Percentiles rank a stretch among this genome's conserved stretches.
phyloP scores from a whole-genome alignment of 169 alveolate genomes.

The Ichthyophthirius multifiliis region DNA sequence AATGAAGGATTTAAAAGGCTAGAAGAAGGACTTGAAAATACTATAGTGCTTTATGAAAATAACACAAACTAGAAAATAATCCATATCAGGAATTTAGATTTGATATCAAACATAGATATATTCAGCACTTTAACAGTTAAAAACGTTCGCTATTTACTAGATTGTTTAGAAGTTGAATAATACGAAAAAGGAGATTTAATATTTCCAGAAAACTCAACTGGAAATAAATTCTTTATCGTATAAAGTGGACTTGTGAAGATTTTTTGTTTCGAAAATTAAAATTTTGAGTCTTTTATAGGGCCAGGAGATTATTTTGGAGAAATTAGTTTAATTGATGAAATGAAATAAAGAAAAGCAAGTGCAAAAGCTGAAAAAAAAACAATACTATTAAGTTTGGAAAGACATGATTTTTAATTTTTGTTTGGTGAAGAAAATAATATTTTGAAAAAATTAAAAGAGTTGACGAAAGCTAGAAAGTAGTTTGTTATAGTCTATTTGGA shows the following conservation, averaged over 20 bases:
- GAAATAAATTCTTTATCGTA: conserved; percentile 76
- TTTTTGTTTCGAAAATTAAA: conserved; percentile 9
- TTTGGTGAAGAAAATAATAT: conserved; percentile 42
- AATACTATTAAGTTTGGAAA: conserved; percentile 21
- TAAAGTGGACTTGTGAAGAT: conserved; percentile 76
- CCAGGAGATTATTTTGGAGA: conserved; percentile 47
- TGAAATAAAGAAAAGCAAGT: conserved; percentile 36
- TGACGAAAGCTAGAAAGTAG: conserved; percentile 25
- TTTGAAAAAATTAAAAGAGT: conserved; percentile 19
- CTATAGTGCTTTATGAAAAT: conserved; percentile 24
- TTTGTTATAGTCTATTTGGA: conserved; percentile 17
- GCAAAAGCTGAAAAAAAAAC: conserved; percentile 32
- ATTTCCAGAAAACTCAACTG: conserved; percentile 79
- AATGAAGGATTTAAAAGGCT: conserved; percentile 32
- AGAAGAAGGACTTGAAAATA: conserved; percentile 42
- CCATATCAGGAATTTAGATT: conserved; percentile 22
- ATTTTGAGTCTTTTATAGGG: conserved; percentile 26
- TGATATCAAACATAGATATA: conserved; percentile 34
- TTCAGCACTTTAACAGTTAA: conserved; percentile 51
- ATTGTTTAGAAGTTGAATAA: conserved; percentile 68
- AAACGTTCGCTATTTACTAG: conserved; percentile 66
- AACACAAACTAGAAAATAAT: conserved; percentile 19
- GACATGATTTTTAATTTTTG: conserved; percentile 37
- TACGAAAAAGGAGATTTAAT: conserved; percentile 67
- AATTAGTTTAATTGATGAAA: conserved; percentile 19